Conservation (phyloP, 768 basidiomycete species). For the Phylloporus sp. region DNA sequence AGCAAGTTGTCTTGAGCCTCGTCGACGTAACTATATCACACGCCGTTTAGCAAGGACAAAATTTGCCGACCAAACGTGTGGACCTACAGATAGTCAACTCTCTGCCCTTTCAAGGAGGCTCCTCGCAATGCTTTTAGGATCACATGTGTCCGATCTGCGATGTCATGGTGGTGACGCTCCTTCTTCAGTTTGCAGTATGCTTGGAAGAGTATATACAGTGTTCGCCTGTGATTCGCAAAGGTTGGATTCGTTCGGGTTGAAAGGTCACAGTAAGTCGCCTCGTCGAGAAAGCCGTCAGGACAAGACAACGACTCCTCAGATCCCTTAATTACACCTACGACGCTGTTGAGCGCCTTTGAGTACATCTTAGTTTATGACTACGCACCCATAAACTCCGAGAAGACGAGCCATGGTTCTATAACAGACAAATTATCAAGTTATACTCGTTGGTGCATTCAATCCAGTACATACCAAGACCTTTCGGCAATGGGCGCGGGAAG, state of each 20-base stretch:
- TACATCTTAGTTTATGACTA: background rate
- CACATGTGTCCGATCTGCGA: slow-evolving; percentile 60
- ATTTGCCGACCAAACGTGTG: background rate
- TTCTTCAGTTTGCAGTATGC: slow-evolving; percentile 47
- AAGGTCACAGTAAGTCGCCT: slow-evolving; percentile 41
- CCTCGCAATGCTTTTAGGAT: slow-evolving; percentile 38
- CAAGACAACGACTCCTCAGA: slow-evolving; percentile 48
- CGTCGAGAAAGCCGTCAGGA: slow-evolving; percentile 39
- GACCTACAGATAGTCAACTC: slow-evolving; percentile 55
- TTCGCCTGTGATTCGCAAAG: slow-evolving; percentile 47
- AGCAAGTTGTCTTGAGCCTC: slow-evolving; percentile 73
- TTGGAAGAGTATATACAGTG: slow-evolving; percentile 52
- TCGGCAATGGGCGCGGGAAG: slow-evolving; percentile 48
- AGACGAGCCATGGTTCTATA: slow-evolving; percentile 59
- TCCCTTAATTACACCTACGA: slow-evolving; percentile 62
- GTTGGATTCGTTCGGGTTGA: slow-evolving; percentile 51
- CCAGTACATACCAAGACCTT: slow-evolving; percentile 45
- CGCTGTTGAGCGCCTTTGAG: background rate
- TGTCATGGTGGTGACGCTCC: slow-evolving; percentile 43
- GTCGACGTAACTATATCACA: slow-evolving; percentile 52
- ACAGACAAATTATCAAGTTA: background rate
- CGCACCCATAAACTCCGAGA: slow-evolving; percentile 61
- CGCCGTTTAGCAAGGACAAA: background rate
- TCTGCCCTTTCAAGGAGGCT: slow-evolving; percentile 35
- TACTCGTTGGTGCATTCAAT: background rate